phyloP scores from a whole-genome alignment of 148 eudicot genomes.

The Selenicereus undatus region DNA sequence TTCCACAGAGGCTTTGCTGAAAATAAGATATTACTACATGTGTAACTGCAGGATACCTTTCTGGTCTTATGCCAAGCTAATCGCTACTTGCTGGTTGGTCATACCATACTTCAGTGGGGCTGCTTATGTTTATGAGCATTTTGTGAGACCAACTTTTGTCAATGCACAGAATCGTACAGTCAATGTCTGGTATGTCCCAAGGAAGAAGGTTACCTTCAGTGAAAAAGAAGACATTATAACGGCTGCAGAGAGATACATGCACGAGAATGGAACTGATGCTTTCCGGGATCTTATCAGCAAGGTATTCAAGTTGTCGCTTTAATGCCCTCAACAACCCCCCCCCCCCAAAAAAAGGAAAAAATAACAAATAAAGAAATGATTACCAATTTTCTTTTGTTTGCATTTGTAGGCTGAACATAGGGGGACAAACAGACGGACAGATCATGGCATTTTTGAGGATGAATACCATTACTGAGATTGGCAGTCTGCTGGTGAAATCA shows the following conservation, averaged over 20 bases:
- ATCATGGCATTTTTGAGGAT: slow-evolving; percentile 32
- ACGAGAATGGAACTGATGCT: slow-evolving; percentile 65
- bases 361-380: not conserved
- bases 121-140: slow-evolving; percentile 83
- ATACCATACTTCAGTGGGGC: slow-evolving; percentile 97
- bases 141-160: slow-evolving; percentile 62
- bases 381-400: not conserved
- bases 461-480: slow-evolving; percentile 35
- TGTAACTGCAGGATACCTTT: slow-evolving; percentile 66
- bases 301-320: slow-evolving; percentile 32
- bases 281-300: slow-evolving; percentile 51
- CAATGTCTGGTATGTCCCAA: slow-evolving; percentile 67
- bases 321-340: not conserved
- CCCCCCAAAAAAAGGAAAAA: not conserved
- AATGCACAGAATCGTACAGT: slow-evolving; percentile 41
- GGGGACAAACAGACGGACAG: slow-evolving; percentile 23
- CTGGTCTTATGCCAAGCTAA: slow-evolving; percentile 84
- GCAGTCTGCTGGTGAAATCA: not conserved
- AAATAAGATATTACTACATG: not conserved
- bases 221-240: slow-evolving; percentile 69
- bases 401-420: slow-evolving; percentile 35
- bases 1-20: not conserved
- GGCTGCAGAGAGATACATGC: slow-evolving; percentile 78
- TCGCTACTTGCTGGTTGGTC: slow-evolving; percentile 89
- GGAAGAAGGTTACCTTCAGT: slow-evolving; percentile 52